Percentiles rank a stretch among this genome's conserved stretches.
phyloP scores from a whole-genome alignment of 371 early-diverging fungal genomes.

The Rhizomucor pusillus region DNA sequence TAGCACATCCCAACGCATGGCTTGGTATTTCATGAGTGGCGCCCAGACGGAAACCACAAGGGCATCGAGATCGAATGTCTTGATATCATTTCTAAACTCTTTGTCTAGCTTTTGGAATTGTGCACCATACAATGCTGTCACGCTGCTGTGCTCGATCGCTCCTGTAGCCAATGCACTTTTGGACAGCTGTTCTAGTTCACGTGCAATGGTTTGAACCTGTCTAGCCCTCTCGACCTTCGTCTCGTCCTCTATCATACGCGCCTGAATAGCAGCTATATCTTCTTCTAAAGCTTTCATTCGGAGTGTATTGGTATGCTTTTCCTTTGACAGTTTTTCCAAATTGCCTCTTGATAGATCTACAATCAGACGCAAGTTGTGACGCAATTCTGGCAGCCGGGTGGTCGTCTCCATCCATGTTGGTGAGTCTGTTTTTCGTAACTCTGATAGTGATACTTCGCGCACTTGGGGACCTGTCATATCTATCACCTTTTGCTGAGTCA shows the following conservation, averaged over 20 bases:
- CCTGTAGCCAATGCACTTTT: slow-evolving; percentile 38
- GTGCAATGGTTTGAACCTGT: slow-evolving; percentile 46
- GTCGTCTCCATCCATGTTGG: slow-evolving; percentile 49
- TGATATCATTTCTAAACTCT: slow-evolving; percentile 54
- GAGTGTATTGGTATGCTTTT: slow-evolving; percentile 47
- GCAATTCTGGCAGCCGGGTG: slow-evolving; percentile 69
- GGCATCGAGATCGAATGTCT: slow-evolving; percentile 58
- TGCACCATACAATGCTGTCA: slow-evolving; percentile 52
- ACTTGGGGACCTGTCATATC: slow-evolving; percentile 80
- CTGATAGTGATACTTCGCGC: slow-evolving; percentile 56
- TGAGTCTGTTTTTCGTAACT: slow-evolving; percentile 39
- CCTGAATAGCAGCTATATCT: slow-evolving; percentile 38
- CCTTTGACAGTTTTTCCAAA: slow-evolving; percentile 62
- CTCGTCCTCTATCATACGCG: slow-evolving; percentile 26
- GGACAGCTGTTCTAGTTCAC: slow-evolving; percentile 45
- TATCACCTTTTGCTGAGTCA: slow-evolving; percentile 63
- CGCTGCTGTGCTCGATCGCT: slow-evolving; percentile 41
- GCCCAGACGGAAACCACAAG: slow-evolving; percentile 66
- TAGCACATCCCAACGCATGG: slow-evolving; percentile 66
- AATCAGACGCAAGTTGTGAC: slow-evolving; percentile 74
- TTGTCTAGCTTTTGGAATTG: slow-evolving; percentile 48
- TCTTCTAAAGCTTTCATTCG: slow-evolving; percentile 40
- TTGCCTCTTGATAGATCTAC: slow-evolving; percentile 70
- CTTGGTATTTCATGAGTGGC: slow-evolving; percentile 54
- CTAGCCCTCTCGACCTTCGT: slow-evolving; percentile 25